phyloP scores from a whole-genome alignment of 371 early-diverging fungal species.

The Lichtheimia ornata region DNA sequence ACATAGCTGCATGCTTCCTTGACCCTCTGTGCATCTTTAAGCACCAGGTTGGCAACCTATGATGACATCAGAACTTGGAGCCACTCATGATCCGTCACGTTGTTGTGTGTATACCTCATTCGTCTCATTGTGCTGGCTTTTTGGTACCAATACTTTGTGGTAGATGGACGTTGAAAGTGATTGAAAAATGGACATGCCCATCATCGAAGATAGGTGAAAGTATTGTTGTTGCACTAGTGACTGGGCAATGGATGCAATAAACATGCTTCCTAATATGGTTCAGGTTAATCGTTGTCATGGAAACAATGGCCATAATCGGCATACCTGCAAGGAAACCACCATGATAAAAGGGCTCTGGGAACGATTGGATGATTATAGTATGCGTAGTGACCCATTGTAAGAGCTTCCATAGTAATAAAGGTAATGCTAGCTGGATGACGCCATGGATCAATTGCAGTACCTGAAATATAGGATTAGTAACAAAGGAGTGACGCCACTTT shows the following conservation, averaged over 20 bases:
- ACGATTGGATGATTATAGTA: not conserved
- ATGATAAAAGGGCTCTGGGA: conserved; percentile 3
- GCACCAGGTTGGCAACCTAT: conserved; percentile 88
- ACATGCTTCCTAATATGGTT: conserved; percentile 65
- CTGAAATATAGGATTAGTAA: conserved; percentile 20
- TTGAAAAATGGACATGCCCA: conserved; percentile 81
- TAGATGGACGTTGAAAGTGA: conserved; percentile 89
- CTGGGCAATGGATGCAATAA: conserved; percentile 69
- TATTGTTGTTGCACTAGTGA: conserved; percentile 89
- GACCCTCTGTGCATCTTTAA: conserved; percentile 82
- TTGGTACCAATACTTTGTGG: conserved; percentile 79
- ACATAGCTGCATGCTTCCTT: conserved; percentile 71
- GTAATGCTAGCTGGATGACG: conserved; percentile 60
- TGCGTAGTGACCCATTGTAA: conserved; percentile 1
- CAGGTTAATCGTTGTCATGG: conserved; percentile 1
- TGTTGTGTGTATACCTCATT: not conserved
- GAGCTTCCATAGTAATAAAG: not conserved
- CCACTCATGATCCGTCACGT: not conserved
- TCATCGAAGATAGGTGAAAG: conserved; percentile 78
- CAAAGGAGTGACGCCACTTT: not conserved
- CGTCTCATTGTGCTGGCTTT: not conserved
- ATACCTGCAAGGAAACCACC: conserved; percentile 8
- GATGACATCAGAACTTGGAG: conserved; percentile 40
- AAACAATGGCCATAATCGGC: conserved; percentile 55
- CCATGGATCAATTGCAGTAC: conserved; percentile 83